phyloP scores from a whole-genome alignment of 805 yeast genomes.

The Wickerhamiella vanderwaltii region DNA sequence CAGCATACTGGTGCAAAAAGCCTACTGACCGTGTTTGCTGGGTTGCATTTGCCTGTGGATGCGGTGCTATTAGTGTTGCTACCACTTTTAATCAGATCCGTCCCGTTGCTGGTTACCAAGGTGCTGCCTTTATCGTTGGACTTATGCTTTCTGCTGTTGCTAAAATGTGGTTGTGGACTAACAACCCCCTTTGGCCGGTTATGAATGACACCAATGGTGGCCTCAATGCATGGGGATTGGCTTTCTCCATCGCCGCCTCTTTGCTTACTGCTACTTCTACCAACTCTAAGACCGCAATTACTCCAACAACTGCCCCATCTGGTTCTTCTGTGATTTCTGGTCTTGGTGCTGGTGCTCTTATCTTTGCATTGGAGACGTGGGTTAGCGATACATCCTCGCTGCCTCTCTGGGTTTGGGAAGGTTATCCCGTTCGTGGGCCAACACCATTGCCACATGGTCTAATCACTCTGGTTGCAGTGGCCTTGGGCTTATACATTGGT shows the following conservation, averaged over 20 bases:
- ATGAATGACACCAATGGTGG: slow-evolving; percentile 83
- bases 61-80: slow-evolving; percentile 49
- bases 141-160: slow-evolving; percentile 58
- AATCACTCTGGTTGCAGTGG: slow-evolving; percentile 43
- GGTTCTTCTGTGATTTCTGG: slow-evolving; percentile 36
- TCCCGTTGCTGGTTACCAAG: slow-evolving; percentile 32
- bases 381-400: slow-evolving; percentile 75
- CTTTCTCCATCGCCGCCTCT: slow-evolving; percentile 42
- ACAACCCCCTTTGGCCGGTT: slow-evolving; percentile 94
- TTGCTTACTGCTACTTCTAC: slow-evolving; percentile 37
- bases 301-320: slow-evolving; percentile 18
- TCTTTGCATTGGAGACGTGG: slow-evolving; percentile 62
- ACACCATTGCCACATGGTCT: slow-evolving; percentile 78
- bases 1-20: slow-evolving; percentile 52
- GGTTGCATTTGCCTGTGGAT: slow-evolving; percentile 53
- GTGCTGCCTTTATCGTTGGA: slow-evolving; percentile 56
- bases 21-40: slow-evolving; percentile 62
- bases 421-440: slow-evolving; percentile 79
- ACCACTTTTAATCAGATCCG: slow-evolving; percentile 36
- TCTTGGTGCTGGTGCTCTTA: slow-evolving; percentile 61
- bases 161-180: slow-evolving; percentile 66
- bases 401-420: slow-evolving; percentile 94
- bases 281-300: slow-evolving; percentile 13
- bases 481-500: slow-evolving; percentile 44
- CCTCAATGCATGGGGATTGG: slow-evolving; percentile 56